Base-by-base conservation (phyloP, 208 protist genomes). In the Kentomonas sorsogonicus region DNA sequence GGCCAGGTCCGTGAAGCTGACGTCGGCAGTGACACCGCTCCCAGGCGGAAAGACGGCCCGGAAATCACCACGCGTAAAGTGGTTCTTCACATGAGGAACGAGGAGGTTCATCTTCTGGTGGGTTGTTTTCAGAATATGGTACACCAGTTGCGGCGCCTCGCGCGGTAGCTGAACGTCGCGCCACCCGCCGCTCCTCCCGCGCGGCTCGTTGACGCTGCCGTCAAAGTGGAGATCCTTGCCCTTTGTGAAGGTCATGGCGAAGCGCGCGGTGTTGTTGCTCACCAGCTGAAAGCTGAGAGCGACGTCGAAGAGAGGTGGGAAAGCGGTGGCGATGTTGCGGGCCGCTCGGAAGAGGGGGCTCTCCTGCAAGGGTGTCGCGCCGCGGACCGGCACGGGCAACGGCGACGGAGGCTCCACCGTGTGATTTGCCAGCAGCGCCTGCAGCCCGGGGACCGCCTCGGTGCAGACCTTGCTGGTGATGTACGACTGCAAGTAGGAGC, bases 391-490 rank as follows among this genome's bases (percentile, higher is more conserved):
- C 10, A 23, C 11, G 48, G 68, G 73, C 36, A 39, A 7, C 36
- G 68, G 55, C 13, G 27, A 18, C 44, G 27, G 31, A 18, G 60
- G 55, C 36, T 52, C 54, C 2, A 47, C 26, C 20, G 66, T 74
- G 27, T 62, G 54, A 50, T 73, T 72, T 6, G 36, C 9, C 13
- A 75, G 53, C 1, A 33, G 22, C 0, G 41, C 3, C 23, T 64
- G 39, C 34, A 80, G 41, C 1, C 3, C 29, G 1, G 69, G 54
- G n/a, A 74, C 44, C 2, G 39, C 57, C 15, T 53, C 50, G 15
- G 47, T 45, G 54, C 75, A 82, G 0, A 82, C 5, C 22, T 58
- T 51, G 0, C 25, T 33, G n/a, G 66, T 30, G 1, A 65, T 6
- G 4, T 63, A 20, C 1, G 15, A 20, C 23, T 68, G 43, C 20